Evolutionary conservation across 495 filamentous ascomycete species (phyloP), one percentile per base, ranked within the genome.

Genomic region (Aspergillus heteromorphus): DNA sequence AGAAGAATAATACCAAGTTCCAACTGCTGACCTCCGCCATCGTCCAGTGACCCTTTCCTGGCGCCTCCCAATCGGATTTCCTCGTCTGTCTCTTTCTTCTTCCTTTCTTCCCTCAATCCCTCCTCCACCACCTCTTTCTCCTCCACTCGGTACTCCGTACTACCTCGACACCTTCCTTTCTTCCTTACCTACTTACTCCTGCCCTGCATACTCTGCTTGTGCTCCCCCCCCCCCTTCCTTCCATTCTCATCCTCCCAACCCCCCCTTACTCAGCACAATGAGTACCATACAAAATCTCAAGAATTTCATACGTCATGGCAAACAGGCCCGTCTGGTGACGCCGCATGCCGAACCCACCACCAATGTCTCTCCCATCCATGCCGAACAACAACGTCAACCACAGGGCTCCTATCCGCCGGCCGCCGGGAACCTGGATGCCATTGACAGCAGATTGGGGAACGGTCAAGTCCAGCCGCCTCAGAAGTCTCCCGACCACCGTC

Each of bases 261-360:
- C 52, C 49, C 21, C 49, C 41, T 49, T 56, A 21, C 36, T 57
- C 29, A 52, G 18, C 51, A 58, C 51, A 55, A 89, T 89, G 86
- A 87, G 86, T 64, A 89, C 88, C 49, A 90, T 92, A 76, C 86
- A 91, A 77, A 89, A 85, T 61, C 75, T 98, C 53, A 96, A 98
- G 74, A 98, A 97, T 73, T 92, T 98, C 72, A 95, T 98, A 74
- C 89, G 93, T 54, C 93, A 97, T 77, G 92, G 91, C 81, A 97
- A 97, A 76, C 91, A 96, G 77, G 92, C 91, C 55, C 87, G 90
- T 51, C 77, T 79, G 48, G 81, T 79, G 56, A 82, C 86, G 27
- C 73, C 79, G 36, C 80, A 81, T 57, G 79, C 78, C 51, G 83
- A 88, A 53, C 79, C 86, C 25, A 88, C 86, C 41, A 87, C 85